Conservation (phyloP, 768 basidiomycete species). For the Hypholoma sublateritium region DNA sequence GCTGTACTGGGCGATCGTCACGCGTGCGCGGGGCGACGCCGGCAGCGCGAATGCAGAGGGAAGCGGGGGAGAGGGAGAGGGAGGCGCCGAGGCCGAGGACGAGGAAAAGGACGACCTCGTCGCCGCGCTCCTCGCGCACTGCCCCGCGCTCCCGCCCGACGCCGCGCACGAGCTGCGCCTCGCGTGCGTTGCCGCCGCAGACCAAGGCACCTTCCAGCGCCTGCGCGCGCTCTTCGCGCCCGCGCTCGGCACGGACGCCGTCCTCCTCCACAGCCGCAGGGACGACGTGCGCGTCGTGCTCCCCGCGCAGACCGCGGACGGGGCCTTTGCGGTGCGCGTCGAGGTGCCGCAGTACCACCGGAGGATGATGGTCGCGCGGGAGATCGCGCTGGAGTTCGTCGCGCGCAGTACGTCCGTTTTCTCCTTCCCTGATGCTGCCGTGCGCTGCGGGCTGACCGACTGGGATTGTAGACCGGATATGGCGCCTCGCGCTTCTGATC, state of each 20-base stretch:
- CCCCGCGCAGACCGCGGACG: conserved; percentile 50
- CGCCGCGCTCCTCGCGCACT: conserved; percentile 49
- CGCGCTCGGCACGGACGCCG: conserved; percentile 51
- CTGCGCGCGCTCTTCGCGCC: conserved; percentile 52
- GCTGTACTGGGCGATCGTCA: conserved; percentile 74
- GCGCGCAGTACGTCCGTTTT: conserved; percentile 46
- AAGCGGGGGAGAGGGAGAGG: not conserved
- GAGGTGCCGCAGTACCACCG: conserved; percentile 62
- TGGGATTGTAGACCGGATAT: conserved; percentile 47
- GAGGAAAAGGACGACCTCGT: conserved; percentile 37
- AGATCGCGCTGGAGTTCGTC: conserved; percentile 63
- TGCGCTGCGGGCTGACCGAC: not conserved
- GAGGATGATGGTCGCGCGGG: conserved; percentile 60
- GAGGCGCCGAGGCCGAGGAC: conserved; percentile 9
- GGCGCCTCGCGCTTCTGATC: conserved; percentile 45
- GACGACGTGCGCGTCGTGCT: conserved; percentile 43
- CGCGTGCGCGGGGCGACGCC: conserved; percentile 35
- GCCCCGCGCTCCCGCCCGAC: conserved; percentile 37
- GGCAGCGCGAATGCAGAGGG: not conserved
- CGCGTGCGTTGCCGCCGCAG: conserved; percentile 64
- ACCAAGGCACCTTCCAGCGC: conserved; percentile 59
- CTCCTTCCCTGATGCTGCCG: too few species aligned
- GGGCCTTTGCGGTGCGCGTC: conserved; percentile 53
- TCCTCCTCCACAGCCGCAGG: conserved; percentile 40
- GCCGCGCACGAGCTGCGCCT: conserved; percentile 62